Percentiles rank a stretch among this genome's conserved stretches.
These are phyloP conservation scores for Starmera quercuum DNA, from an alignment of 805 yeast genomes.

Conservation along the genomic window DNA sequence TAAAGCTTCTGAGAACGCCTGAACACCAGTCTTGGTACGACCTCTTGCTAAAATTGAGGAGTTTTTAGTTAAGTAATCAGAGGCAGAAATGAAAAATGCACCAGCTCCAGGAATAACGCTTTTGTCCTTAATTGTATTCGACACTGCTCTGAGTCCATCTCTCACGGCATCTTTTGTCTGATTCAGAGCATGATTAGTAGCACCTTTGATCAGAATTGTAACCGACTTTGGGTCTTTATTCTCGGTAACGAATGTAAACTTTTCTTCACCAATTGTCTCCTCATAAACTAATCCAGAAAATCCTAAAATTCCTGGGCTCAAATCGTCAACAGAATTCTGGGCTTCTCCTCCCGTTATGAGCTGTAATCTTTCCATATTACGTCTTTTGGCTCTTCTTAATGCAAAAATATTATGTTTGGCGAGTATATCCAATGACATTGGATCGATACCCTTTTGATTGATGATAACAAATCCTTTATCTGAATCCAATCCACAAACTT, in stretches of 20 bases:
- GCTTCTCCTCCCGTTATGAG: conserved; percentile 96
- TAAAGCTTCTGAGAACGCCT: conserved; percentile 90
- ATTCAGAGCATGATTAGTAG: conserved; percentile 78
- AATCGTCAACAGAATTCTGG: conserved; percentile 93
- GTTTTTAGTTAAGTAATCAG: conserved; percentile 51
- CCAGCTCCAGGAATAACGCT: conserved; percentile 95
- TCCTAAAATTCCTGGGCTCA: conserved; percentile 73
- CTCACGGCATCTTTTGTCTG: conserved; percentile 97
- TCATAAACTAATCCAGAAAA: conserved; percentile 87
- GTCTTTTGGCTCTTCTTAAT: conserved; percentile 94
- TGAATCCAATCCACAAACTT: conserved; percentile 73
- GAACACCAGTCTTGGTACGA: conserved; percentile 80
- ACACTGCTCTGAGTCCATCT: conserved; percentile 92
- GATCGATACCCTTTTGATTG: conserved; percentile 98
- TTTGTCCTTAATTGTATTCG: conserved; percentile 82
- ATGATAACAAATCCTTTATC: conserved; percentile 83
- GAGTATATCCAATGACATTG: conserved; percentile 90
- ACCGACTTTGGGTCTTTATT: conserved; percentile 84
- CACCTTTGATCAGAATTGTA: conserved; percentile 88
- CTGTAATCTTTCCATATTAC: conserved; percentile 98
- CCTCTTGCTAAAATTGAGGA: conserved; percentile 64
- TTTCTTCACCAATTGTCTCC: conserved; percentile 93
- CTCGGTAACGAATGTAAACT: conserved; percentile 92
- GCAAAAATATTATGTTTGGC: conserved; percentile 93
- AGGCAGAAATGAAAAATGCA: conserved; percentile 82